These are phyloP conservation scores for Syzygium aqueum DNA, from an alignment of 345 rosid genomes.

Conservation along the genomic window DNA sequence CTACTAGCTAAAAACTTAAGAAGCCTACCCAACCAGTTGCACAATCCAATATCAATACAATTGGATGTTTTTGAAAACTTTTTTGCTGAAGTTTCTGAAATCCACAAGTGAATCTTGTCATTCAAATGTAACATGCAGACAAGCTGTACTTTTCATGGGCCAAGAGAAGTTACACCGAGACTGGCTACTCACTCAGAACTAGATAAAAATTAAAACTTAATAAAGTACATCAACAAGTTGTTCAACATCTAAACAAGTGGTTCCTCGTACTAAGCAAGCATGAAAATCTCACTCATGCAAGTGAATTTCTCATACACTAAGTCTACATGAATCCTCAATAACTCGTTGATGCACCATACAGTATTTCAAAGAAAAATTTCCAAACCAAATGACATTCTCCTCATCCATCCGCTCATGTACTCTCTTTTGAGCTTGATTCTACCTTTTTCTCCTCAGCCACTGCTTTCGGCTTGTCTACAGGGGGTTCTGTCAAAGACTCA, in stretches of 20 bases:
- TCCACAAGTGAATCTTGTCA: not conserved
- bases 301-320: not conserved
- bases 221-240: not conserved
- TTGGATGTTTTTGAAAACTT: not conserved
- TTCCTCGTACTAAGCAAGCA: not conserved
- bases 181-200: not conserved
- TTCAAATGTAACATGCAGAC: not conserved
- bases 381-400: slow-evolving; percentile 7
- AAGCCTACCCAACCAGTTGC: not conserved
- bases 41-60: not conserved
- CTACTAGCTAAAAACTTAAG: not conserved
- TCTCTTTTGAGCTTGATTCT: slow-evolving; percentile 61
- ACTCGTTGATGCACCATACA: not conserved
- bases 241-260: not conserved
- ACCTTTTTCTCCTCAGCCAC: slow-evolving; percentile 39
- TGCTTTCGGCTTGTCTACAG: slow-evolving; percentile 28
- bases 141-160: not conserved
- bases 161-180: not conserved
- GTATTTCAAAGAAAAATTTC: not conserved
- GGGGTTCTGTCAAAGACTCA: slow-evolving; percentile 25
- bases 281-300: not conserved
- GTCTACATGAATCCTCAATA: slow-evolving; percentile 2
- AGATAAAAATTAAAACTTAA: not conserved
- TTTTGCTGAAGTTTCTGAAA: not conserved
- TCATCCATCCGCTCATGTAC: slow-evolving; percentile 27